phyloP scores from a whole-genome alignment of 2,329 filamentous ascomycete genomes.

The Davidsoniella virescens region DNA sequence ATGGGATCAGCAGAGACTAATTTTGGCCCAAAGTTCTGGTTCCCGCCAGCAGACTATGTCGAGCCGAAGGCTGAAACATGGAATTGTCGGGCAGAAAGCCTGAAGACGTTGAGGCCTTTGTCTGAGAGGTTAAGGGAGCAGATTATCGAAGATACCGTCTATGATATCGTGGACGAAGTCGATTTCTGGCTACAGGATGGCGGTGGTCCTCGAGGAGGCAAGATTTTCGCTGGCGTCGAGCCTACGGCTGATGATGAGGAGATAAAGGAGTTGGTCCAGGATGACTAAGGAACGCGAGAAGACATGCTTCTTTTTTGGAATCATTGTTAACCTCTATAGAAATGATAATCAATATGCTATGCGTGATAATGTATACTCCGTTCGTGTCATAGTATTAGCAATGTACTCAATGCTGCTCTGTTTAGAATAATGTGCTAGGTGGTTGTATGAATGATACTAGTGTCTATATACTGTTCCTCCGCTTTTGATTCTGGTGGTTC shows the following conservation, averaged over 20 bases:
- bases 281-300: constrained; percentile 28
- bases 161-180: constrained; percentile 87
- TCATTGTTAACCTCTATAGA: background rate
- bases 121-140: constrained; percentile 73
- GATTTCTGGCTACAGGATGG: constrained; percentile 71
- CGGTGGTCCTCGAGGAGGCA: constrained; percentile 31
- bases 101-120: constrained; percentile 3
- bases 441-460: too few species aligned
- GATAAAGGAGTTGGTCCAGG: constrained; percentile 50
- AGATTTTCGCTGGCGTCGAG: constrained; percentile 27
- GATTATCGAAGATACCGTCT: constrained; percentile 84
- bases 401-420: too few species aligned
- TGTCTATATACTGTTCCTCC: too few species aligned
- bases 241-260: constrained; percentile 34
- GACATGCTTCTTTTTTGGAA: background rate
- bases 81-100: background rate
- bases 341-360: too few species aligned
- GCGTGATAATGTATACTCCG: too few species aligned
- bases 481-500: too few species aligned
- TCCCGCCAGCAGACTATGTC: constrained; percentile 48
- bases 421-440: too few species aligned
- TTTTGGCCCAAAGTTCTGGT: constrained; percentile 90
- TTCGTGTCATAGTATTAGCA: too few species aligned
- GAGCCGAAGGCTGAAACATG: constrained; percentile 20
- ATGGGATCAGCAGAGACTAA: constrained; percentile 86